A percentile compares a stretch with the other conserved stretches of the same genome.
These are phyloP conservation scores for Metahyphopichia silvanorum DNA, from an alignment of 805 yeast genomes.

Conservation along the genomic window DNA sequence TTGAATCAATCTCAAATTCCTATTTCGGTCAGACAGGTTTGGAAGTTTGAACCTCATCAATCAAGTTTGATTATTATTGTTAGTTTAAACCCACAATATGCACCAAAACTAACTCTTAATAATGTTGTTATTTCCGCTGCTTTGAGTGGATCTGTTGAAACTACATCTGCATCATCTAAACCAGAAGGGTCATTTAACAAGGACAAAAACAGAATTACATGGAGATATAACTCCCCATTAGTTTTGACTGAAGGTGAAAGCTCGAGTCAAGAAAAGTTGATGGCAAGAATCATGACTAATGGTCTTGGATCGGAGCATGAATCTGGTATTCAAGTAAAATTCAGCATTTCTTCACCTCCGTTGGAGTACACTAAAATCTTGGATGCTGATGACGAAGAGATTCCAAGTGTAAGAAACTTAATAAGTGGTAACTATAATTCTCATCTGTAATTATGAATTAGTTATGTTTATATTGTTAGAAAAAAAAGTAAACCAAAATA, in stretches of 20 bases:
- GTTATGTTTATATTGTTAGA: no score
- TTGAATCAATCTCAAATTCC: slow-evolving; percentile 53
- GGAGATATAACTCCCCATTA: slow-evolving; percentile 59
- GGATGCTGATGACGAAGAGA: slow-evolving; percentile 22
- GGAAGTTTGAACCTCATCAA: slow-evolving; percentile 86
- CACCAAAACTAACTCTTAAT: slow-evolving; percentile 41
- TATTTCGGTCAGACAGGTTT: slow-evolving; percentile 69
- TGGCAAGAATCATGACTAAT: slow-evolving; percentile 83
- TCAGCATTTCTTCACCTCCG: slow-evolving; percentile 47
- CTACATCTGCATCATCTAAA: slow-evolving; percentile 76
- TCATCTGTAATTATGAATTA: slow-evolving; percentile 17
- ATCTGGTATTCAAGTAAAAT: slow-evolving; percentile 70
- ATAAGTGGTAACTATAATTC: slow-evolving; percentile 51
- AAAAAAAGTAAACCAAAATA: no score
- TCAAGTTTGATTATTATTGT: slow-evolving; percentile 80
- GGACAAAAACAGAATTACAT: slow-evolving; percentile 81
- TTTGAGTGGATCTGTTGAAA: slow-evolving; percentile 54
- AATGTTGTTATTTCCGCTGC: slow-evolving; percentile 62
- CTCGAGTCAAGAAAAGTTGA: slow-evolving; percentile 57
- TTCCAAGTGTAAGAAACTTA: slow-evolving; percentile 45
- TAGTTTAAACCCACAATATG: slow-evolving; percentile 49
- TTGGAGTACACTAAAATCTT: slow-evolving; percentile 38
- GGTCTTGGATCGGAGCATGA: slow-evolving; percentile 69
- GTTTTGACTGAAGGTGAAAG: slow-evolving; percentile 19
- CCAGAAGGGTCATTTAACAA: slow-evolving; percentile 91